Evolutionary conservation across 306 rosid species (phyloP).

Genomic region (Lupinus albus): DNA sequence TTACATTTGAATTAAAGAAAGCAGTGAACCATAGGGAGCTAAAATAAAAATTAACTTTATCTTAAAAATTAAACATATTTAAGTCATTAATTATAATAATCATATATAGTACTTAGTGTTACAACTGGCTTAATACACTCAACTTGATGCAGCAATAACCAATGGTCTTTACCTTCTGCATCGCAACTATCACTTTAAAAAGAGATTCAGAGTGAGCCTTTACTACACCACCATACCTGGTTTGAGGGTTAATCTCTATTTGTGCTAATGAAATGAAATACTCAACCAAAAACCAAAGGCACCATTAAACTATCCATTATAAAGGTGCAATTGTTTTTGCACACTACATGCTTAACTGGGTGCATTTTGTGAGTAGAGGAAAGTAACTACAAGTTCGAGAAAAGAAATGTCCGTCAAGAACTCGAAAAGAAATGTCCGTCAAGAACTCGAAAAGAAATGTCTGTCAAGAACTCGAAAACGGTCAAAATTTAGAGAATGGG

Average conservation of each 20-base stretch:
- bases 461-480: constrained; percentile 10
- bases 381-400: neutral
- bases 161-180: too few relatives aligned
- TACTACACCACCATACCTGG: too few relatives aligned
- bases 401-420: neutral
- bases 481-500: constrained; percentile 37
- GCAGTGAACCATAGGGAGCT: too few relatives aligned
- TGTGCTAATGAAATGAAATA: too few relatives aligned
- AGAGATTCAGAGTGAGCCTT: too few relatives aligned
- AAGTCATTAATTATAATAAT: too few relatives aligned
- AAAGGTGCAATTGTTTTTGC: neutral
- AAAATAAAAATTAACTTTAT: too few relatives aligned
- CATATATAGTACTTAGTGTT: too few relatives aligned
- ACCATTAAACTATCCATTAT: neutral
- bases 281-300: neutral
- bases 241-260: too few relatives aligned
- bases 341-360: neutral
- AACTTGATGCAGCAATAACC: neutral
- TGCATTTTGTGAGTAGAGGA: constrained; percentile 16
- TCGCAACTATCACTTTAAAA: too few relatives aligned
- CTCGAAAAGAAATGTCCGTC: constrained; percentile 9
- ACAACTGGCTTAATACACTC: neutral
- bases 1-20: too few relatives aligned
- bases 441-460: neutral
- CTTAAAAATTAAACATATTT: too few relatives aligned